phyloP scores from a whole-genome alignment of 176 grass and related monocot genomes.

The Oryza australiensis region DNA sequence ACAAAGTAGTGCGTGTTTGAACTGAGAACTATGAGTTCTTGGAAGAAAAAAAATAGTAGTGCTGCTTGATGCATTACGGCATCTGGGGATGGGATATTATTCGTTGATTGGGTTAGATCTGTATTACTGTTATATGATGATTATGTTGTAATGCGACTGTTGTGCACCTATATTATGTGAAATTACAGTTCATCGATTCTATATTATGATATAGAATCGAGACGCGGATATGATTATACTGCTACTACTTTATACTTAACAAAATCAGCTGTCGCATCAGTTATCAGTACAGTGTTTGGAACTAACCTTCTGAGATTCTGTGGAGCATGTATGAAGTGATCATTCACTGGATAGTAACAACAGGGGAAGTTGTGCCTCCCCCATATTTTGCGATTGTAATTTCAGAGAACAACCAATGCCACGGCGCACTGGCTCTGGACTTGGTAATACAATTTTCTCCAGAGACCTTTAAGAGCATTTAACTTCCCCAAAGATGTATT shows the following conservation, averaged over 20 bases:
- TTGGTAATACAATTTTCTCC: no score
- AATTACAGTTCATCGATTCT: constrained; percentile 12
- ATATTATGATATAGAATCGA: background rate
- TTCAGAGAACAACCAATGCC: no score
- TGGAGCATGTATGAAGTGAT: no score
- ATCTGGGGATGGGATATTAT: background rate
- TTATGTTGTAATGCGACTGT: constrained; percentile 28
- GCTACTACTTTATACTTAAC: background rate
- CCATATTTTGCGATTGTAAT: no score
- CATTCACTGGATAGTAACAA: no score
- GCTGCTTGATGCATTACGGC: background rate
- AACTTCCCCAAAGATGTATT: no score
- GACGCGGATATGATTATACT: background rate
- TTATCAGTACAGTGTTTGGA: no score
- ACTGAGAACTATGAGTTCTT: constrained; percentile 40
- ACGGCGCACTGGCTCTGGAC: no score
- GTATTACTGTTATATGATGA: constrained; percentile 4
- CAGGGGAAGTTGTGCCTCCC: no score
- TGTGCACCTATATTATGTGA: constrained; percentile 15
- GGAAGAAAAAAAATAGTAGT: background rate
- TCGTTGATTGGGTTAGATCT: constrained; percentile 46
- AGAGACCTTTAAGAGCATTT: no score
- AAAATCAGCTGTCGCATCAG: background rate
- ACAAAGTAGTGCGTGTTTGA: background rate
- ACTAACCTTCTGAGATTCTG: no score